These are phyloP conservation scores for Dactylellina drechsleri DNA, from an alignment of 2,329 filamentous ascomycete genomes.

Conservation along the genomic window DNA sequence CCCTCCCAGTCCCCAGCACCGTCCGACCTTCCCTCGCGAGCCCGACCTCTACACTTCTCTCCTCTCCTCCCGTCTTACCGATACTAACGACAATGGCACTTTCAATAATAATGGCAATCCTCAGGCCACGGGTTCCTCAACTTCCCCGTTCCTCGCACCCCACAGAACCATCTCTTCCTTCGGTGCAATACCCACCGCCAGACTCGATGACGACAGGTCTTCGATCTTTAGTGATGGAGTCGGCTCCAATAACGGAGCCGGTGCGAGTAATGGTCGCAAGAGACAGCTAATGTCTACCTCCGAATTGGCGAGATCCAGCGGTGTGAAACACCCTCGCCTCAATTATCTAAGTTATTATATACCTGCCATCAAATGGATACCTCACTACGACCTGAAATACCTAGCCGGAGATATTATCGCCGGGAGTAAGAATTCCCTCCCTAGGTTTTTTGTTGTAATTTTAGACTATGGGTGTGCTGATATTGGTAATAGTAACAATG, in stretches of 20 bases:
- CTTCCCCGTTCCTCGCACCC: conserved; percentile 60
- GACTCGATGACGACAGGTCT: conserved; percentile 59
- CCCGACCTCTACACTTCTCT: conserved; percentile 50
- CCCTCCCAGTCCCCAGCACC: conserved; percentile 30
- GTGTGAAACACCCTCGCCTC: conserved; percentile 73
- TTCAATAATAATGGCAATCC: conserved; percentile 70
- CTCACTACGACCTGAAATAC: conserved; percentile 83
- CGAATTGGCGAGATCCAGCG: conserved; percentile 55
- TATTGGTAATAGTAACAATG: conserved; percentile 73
- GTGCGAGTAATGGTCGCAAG: conserved; percentile 13
- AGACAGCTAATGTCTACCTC: conserved; percentile 52
- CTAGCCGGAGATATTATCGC: conserved; percentile 86
- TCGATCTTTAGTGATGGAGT: conserved; percentile 63
- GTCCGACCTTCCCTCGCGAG: conserved; percentile 30
- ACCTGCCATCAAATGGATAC: conserved; percentile 88
- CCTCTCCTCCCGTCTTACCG: conserved; percentile 42
- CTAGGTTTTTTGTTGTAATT: neutral
- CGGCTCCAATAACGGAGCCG: conserved; percentile 57
- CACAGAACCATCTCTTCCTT: conserved; percentile 60
- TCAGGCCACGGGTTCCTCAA: conserved; percentile 67
- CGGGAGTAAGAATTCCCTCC: conserved; percentile 64
- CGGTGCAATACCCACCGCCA: conserved; percentile 31
- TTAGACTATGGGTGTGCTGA: neutral
- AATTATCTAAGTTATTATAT: conserved; percentile 96
- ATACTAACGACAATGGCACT: conserved; percentile 75